Evolutionary conservation across 208 protist genomes (phyloP), one percentile per base, ranked within the genome.

Genomic region (Trypanosoma vivax): DNA sequence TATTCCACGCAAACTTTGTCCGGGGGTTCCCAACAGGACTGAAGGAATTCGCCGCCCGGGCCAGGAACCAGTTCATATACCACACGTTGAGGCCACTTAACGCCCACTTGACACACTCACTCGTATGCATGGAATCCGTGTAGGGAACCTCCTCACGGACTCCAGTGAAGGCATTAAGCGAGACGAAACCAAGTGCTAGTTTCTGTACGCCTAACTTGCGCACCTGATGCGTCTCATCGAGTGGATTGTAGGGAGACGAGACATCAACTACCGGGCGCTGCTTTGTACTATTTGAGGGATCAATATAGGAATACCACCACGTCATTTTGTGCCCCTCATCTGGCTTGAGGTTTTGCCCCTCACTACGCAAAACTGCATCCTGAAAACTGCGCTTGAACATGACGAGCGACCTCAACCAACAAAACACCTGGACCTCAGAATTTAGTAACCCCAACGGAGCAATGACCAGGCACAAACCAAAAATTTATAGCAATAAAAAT

Each of bases 201-300:
- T 88, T 88, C 50, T 82, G 75, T 28, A 73, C 69, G 14, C 79
- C 79, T 19, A 83, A 83, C 39, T 66, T 59, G 7, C 81, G 74
- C 6, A 75, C 76, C 59, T 88, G 75, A 60, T 92, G 80, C 29
- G 84, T 72, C 46, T 92, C 84, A 53, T 92, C 84, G 9, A 92
- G 50, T 14, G 56, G 66, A 60, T 87, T 88, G 47, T 86, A 83
- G 2, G 84, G 84, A 5, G 78, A 57, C 0, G 84, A 92, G 13
- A 84, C 79, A 52, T 92, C 84, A 16, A 92, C 80, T 23, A 92
- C 50, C 5, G 79, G 67, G 1, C 58, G 34, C 19, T 52, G 49
- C 9, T 13, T 40, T 43, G 68, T 42, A 33, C 61, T 70, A 63
- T 87, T 63, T 0, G 24, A 31, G 2, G 77, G 79, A 50, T 88